phyloP scores from a whole-genome alignment of 2,329 filamentous ascomycete species.

The Alternaria incomplexa region DNA sequence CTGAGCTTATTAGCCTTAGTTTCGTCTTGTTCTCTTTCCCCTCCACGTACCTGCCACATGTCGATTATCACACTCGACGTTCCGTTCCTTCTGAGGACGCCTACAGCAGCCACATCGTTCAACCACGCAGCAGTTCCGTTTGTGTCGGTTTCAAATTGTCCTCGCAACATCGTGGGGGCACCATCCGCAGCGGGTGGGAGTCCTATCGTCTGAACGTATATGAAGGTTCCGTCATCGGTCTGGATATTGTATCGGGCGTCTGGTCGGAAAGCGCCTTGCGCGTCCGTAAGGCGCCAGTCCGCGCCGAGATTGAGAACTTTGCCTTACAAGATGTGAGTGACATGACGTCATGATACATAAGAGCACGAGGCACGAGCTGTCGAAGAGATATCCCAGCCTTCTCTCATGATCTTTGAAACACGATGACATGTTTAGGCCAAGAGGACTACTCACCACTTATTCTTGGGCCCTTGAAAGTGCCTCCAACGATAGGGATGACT shows the following conservation, averaged over 20 bases:
- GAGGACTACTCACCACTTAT: conserved; percentile 24
- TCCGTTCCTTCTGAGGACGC: conserved; percentile 27
- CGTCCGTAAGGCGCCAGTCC: conserved; percentile 46
- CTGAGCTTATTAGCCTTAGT: neutral
- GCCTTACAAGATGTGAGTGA: conserved; percentile 20
- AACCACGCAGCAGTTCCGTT: conserved; percentile 46
- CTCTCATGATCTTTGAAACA: neutral
- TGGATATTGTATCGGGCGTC: conserved; percentile 48
- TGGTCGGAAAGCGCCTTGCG: conserved; percentile 32
- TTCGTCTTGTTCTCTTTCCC: neutral
- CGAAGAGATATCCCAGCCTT: neutral
- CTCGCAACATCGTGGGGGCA: conserved; percentile 35
- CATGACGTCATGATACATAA: conserved; percentile 12
- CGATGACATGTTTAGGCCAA: neutral
- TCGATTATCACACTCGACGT: conserved; percentile 30
- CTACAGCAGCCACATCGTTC: conserved; percentile 45
- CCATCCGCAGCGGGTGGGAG: conserved; percentile 31
- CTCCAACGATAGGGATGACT: conserved; percentile 39
- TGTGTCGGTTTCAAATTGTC: conserved; percentile 43
- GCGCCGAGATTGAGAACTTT: conserved; percentile 46
- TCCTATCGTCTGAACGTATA: conserved; percentile 44
- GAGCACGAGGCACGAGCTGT: neutral
- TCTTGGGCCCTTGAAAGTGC: conserved; percentile 35
- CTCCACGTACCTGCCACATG: conserved; percentile 31
- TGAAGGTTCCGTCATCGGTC: conserved; percentile 44